Evolutionary conservation across 441 rosid genomes (phyloP), one percentile per base, ranked within the genome.

Genomic region (Syzygium malaccense): DNA sequence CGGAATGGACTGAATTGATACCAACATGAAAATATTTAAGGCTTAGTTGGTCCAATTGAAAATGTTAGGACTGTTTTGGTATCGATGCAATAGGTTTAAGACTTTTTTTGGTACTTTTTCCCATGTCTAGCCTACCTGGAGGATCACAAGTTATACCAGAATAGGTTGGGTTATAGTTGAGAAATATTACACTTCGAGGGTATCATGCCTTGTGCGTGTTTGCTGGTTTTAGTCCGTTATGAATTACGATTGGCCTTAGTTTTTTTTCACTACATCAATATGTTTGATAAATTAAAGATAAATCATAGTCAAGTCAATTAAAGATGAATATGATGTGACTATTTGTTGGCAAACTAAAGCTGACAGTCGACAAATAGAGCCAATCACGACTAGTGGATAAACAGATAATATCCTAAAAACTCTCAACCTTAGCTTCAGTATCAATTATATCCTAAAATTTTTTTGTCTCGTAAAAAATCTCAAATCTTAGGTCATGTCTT

Each of bases 201-300:
- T 2, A 26, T 19, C 26, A 4, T 4, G 3, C 14, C 1, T 33
- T 4, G 7, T 32, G 41, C 14, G 1, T 18, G 26, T 32, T 68
- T 68, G 23, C 0, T 14, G 33, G 45, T 9, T 2, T 2, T 19
- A 9, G 20, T 32, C 1, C 19, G 2, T 68, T 18, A 66, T 30
- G 3, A 1, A 66, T 66, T 17, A 17, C 45, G 0, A 0, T 32
- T 32, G 0, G 7, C 25, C 1, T 30, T 18, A 7, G 30, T n/a
- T n/a, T n/a, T 60, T n/a, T 64, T 30, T 7, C 3, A 55, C 26
- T 6, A 9, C 1, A 13, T 32, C 45, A 20, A 20, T 19, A 19
- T 10, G 28, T 19, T 68, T 2, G 4, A 19, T 33, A 71, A 71
- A 71, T 71, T 71, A 33, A 71, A 71, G 25, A 68, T 28, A 71